Evolutionary conservation across 306 rosid genomes (phyloP), one percentile per base, ranked within the genome.

Genomic region (Cucurbita ficifolia): DNA sequence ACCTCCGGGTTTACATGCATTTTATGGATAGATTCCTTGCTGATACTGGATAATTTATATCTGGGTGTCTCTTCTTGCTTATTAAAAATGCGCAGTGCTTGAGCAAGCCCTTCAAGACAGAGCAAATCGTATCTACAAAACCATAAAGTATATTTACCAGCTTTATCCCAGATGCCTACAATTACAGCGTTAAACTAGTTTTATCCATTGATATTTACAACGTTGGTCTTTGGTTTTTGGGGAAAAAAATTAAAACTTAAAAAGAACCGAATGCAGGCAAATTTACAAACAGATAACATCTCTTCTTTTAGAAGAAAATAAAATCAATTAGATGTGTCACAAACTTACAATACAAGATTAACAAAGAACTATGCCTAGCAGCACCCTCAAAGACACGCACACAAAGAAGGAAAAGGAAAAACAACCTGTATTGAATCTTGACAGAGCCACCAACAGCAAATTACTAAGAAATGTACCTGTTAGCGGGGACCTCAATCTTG

Each of bases 1-100:
- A 93, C 98, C 98, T 93, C 98, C 1, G 96, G 89, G 79, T 88
- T 88, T 63, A 90, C 96, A 76, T 88, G 96, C 86, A 93, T 86
- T 83, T 86, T 88, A 71, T 88, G 82, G 83, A 90, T 83, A 7
- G 84, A 75, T 49, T 88, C 87, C 76, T 76, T 84, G 76, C 89
- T 82, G 46, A 86, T 82, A 75, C 81, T 70, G 24, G 96, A 80
- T 85, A 90, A 67, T 73, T 49, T 85, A 57, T 90, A 90, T 10
- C 76, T 70, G 5, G 96, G 98, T 50, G 79, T 85, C 80, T 84
- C 83, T 74, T 88, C 89, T 70, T 35, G 11, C 77, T 76, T 77
- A 56, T 84, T 79, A 74, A 93, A 93, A 49, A 90, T 76, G 52
- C 90, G 85, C 38, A 93, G 96, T 1, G 96, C 87, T 76, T 90